Evolutionary conservation across 495 filamentous ascomycete species (phyloP).

Genomic region (Trypethelium eluteriae): DNA sequence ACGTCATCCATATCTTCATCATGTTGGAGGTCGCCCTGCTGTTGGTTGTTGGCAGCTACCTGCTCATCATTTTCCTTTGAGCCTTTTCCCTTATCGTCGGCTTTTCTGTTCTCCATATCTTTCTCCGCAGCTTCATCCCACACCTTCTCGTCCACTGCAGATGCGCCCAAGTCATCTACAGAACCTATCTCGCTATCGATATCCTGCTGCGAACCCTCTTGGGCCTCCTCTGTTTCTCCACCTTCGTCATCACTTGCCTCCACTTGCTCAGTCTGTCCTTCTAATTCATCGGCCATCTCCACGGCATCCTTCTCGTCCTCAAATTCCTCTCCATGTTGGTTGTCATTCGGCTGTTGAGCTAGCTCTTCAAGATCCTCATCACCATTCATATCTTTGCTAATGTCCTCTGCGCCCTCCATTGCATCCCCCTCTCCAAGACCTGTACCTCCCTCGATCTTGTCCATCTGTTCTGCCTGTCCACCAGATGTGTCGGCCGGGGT

Average conservation of each 20-base stretch:
- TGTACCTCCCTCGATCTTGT: conserved; percentile 82
- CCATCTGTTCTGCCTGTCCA: conserved; percentile 55
- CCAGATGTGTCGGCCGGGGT: conserved; percentile 65
- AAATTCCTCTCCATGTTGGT: conserved; percentile 43
- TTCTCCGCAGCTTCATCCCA: conserved; percentile 83
- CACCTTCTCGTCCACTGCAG: conserved; percentile 92
- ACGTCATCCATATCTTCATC: conserved; percentile 51
- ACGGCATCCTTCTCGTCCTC: conserved; percentile 68
- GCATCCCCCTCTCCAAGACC: conserved; percentile 77
- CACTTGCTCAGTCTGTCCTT: conserved; percentile 63
- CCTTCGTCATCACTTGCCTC: conserved; percentile 51
- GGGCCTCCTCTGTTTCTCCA: conserved; percentile 47
- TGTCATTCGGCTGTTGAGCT: conserved; percentile 57
- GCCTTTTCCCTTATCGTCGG: conserved; percentile 56
- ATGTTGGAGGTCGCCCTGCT: conserved; percentile 44
- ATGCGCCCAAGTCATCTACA: conserved; percentile 80
- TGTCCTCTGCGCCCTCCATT: conserved; percentile 80
- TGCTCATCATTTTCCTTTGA: conserved; percentile 40
- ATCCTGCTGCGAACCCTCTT: conserved; percentile 54
- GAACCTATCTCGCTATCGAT: conserved; percentile 84
- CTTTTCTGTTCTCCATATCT: conserved; percentile 72
- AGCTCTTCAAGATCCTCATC: conserved; percentile 91
- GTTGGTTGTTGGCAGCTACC: conserved; percentile 34
- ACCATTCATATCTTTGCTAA: conserved; percentile 88
- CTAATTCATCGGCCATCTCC: conserved; percentile 87